These are phyloP conservation scores for Leishmania mexicana DNA, from an alignment of 208 protist genomes.

Conservation along the genomic window DNA sequence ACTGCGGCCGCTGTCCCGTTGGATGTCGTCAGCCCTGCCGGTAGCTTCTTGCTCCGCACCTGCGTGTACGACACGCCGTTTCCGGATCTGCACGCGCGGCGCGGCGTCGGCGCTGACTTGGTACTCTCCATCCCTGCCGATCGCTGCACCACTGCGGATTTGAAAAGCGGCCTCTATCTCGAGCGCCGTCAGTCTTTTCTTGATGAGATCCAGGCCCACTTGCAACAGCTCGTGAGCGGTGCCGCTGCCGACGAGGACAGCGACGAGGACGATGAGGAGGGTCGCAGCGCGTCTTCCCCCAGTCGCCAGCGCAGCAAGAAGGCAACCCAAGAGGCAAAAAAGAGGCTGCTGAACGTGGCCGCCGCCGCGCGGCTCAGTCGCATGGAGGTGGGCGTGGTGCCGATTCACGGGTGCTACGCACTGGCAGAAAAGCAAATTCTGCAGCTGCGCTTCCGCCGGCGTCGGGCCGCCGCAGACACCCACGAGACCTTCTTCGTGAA, in stretches of 20 bases:
- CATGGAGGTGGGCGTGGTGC: constrained; percentile 53
- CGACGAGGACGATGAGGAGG: constrained; percentile 1
- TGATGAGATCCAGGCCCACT: constrained; percentile 54
- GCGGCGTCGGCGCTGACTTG: constrained; percentile 76
- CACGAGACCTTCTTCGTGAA: constrained; percentile 72
- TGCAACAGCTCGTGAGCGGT: constrained; percentile 30
- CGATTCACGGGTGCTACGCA: constrained; percentile 66
- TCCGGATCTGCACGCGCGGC: constrained; percentile 45
- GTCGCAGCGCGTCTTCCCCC: background rate
- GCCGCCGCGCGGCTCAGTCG: constrained; percentile 35
- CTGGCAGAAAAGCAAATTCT: constrained; percentile 65
- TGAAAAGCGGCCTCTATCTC: constrained; percentile 76
- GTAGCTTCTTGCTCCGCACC: constrained; percentile 84
- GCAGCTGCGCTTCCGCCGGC: constrained; percentile 60
- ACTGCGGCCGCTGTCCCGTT: constrained; percentile 11
- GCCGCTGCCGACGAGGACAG: constrained; percentile 11
- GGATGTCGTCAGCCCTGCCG: constrained; percentile 57
- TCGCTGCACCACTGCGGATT: constrained; percentile 60
- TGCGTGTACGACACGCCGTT: constrained; percentile 73
- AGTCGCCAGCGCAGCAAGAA: background rate
- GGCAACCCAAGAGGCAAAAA: background rate
- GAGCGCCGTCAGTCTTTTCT: constrained; percentile 70
- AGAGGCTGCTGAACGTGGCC: constrained; percentile 16
- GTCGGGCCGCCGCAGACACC: background rate
- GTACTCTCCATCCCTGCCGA: constrained; percentile 61